Percentiles rank a stretch among this genome's conserved stretches.
These are phyloP conservation scores for Penicillium freii DNA, from an alignment of 2,329 filamentous ascomycete species.

Conservation along the genomic window DNA sequence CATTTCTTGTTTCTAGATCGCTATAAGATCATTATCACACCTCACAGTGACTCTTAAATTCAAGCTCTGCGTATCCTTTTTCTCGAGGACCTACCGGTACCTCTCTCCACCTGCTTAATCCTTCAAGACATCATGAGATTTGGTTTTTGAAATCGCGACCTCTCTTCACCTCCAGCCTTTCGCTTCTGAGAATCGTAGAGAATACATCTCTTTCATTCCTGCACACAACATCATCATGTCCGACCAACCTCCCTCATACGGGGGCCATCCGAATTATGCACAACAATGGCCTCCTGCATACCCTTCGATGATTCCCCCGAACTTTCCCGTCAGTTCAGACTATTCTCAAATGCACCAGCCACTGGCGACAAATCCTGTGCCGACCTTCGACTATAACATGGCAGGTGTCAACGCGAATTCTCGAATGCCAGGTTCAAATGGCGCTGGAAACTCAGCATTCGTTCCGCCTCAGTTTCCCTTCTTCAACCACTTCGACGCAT, in stretches of 20 bases:
- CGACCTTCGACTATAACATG: conserved; percentile 25
- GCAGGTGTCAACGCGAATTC: conserved; percentile 28
- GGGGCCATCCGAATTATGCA: conserved; percentile 35
- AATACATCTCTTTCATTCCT: not conserved
- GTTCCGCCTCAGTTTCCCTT: conserved; percentile 33
- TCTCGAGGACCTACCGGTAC: not conserved
- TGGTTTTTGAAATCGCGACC: conserved; percentile 15
- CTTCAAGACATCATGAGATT: conserved; percentile 21
- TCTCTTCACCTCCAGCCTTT: not conserved
- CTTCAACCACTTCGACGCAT: conserved; percentile 34
- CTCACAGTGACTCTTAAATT: not conserved
- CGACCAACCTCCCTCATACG: conserved; percentile 49
- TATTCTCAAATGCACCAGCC: conserved; percentile 26
- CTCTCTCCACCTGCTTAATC: not conserved
- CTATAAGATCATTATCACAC: not conserved
- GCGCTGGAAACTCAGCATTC: conserved; percentile 22
- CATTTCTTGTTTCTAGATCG: not conserved
- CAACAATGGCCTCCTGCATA: conserved; percentile 39
- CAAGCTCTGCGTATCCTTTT: not conserved
- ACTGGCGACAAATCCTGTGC: conserved; percentile 12
- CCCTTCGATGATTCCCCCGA: conserved; percentile 28
- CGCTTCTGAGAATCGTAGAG: not conserved
- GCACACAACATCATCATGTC: conserved; percentile 40
- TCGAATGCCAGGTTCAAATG: conserved; percentile 33
- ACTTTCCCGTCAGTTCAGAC: conserved; percentile 27